Base-by-base conservation (phyloP, 495 filamentous ascomycete genomes). In the Aspergillus steynii region DNA sequence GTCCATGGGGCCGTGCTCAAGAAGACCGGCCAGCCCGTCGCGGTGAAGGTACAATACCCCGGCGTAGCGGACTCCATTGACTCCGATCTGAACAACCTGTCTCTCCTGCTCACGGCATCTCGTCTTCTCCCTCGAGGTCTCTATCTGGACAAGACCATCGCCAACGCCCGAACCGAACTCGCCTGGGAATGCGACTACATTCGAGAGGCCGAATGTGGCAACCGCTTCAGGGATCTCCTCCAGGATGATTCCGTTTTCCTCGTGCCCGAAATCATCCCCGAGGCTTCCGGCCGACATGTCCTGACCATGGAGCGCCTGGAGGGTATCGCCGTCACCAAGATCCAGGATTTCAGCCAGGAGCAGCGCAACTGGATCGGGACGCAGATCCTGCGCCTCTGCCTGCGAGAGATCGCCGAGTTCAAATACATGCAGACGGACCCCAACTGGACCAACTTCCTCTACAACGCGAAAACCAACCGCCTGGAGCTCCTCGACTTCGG, bases 371-470 rank as follows among this genome's bases (percentile, higher is more conserved):
- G 92, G 87, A 81, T 84, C 58, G 95, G 95, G 52, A 95, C 90
- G 2, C 91, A 97, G 68, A 90, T 99, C 65, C 82, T 99, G 54
- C 90, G 93, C 10, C 85, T 99, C 20, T 97, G 95, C 69, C 84
- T 99, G 42, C 90, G 93, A 53, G 95, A 99, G 73, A 92, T 98
- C 67, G 85, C 83, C 57, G 91, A 97, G 66, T 99, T 97, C 81
- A 84, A 80, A 49, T 99, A 95, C 80, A 99, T 99, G 95, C 95
- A 99, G 76, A 98, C 95, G 29, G 95, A 99, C 75, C 95, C 95
- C 25, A 99, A 99, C 80, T 99, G 96, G 95, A 98, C 96, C n/a
- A 99, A 99, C 71, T 99, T 99, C 79, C 79, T 98, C 29, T 98
- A 90, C 80, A 96, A 99, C 70, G 74, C 83, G 0, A 55, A 76